These are phyloP conservation scores for Massarina eburnea DNA, from an alignment of 2,329 filamentous ascomycete genomes.

Conservation along the genomic window DNA sequence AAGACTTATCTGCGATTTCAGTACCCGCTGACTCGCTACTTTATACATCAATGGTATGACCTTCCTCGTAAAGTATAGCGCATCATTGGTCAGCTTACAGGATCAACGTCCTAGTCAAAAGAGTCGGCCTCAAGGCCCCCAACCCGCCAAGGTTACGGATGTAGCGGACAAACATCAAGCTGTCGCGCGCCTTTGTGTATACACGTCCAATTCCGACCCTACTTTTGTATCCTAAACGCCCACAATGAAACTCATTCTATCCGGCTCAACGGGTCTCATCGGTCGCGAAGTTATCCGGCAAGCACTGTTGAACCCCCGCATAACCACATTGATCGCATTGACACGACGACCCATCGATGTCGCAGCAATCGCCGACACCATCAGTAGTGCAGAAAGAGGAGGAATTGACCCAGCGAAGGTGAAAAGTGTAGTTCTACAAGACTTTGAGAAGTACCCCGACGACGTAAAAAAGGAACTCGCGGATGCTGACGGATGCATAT, in stretches of 20 bases:
- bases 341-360: slow-evolving; percentile 3
- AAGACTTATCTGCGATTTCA: too few species aligned
- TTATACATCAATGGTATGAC: too few species aligned
- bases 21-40: too few species aligned
- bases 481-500: slow-evolving; percentile 8
- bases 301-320: slow-evolving; percentile 1
- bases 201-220: too few species aligned
- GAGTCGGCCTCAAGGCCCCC: too few species aligned
- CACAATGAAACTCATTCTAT: slow-evolving; percentile 8
- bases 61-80: too few species aligned
- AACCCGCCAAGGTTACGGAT: too few species aligned
- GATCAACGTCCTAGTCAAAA: too few species aligned
- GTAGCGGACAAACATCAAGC: too few species aligned
- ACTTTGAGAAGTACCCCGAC: slow-evolving; percentile 6
- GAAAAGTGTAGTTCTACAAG: slow-evolving; percentile 7
- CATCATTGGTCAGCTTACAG: too few species aligned
- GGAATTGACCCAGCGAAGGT: background rate
- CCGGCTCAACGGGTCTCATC: slow-evolving; percentile 7
- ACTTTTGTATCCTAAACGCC: too few species aligned
- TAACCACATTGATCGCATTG: slow-evolving; percentile 3
- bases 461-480: slow-evolving; percentile 6
- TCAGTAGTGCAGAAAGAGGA: background rate
- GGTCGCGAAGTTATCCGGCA: slow-evolving; percentile 3
- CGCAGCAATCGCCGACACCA: background rate
- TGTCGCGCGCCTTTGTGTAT: too few species aligned